Evolutionary conservation across 148 eudicot species (phyloP).

Genomic region (Camellia japonica): DNA sequence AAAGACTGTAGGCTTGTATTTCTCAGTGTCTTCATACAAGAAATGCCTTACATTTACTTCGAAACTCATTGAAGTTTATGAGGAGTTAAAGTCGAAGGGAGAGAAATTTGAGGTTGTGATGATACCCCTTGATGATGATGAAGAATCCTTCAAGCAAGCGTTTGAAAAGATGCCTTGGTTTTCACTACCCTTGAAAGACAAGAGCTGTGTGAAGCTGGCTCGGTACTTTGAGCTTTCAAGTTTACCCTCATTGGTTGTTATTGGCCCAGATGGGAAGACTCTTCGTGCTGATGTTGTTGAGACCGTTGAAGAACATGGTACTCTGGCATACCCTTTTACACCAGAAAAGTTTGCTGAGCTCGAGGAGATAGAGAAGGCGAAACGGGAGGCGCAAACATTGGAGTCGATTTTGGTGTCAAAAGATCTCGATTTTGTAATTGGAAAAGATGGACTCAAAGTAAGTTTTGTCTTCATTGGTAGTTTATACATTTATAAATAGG

Average conservation of each 20-base stretch:
- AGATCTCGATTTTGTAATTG: slow-evolving; percentile 54
- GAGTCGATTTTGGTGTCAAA: slow-evolving; percentile 67
- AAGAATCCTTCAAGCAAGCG: slow-evolving; percentile 38
- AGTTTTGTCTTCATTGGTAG: background rate
- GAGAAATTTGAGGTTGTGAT: slow-evolving; percentile 61
- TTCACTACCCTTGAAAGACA: slow-evolving; percentile 60
- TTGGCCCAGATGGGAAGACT: slow-evolving; percentile 76
- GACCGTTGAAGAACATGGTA: slow-evolving; percentile 54
- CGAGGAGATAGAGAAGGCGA: slow-evolving; percentile 53
- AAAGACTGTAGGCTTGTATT: slow-evolving; percentile 59
- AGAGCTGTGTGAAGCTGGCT: slow-evolving; percentile 41
- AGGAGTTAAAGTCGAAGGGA: slow-evolving; percentile 44
- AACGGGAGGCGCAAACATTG: slow-evolving; percentile 27
- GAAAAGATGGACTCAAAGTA: slow-evolving; percentile 61
- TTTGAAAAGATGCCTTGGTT: slow-evolving; percentile 49
- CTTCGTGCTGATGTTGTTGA: slow-evolving; percentile 59
- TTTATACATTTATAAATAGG: background rate
- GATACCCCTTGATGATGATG: slow-evolving; percentile 42
- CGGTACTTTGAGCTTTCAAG: slow-evolving; percentile 56
- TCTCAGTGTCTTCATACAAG: slow-evolving; percentile 27
- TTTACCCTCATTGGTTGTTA: slow-evolving; percentile 51
- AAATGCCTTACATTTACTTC: slow-evolving; percentile 33
- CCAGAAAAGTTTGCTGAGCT: no score
- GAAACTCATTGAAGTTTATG: slow-evolving; percentile 42
- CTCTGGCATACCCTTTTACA: no score